A percentile compares a stretch with the other conserved stretches of the same genome.
Conservation (phyloP, 2,329 filamentous ascomycete species). For the Thelonectria blattea region DNA sequence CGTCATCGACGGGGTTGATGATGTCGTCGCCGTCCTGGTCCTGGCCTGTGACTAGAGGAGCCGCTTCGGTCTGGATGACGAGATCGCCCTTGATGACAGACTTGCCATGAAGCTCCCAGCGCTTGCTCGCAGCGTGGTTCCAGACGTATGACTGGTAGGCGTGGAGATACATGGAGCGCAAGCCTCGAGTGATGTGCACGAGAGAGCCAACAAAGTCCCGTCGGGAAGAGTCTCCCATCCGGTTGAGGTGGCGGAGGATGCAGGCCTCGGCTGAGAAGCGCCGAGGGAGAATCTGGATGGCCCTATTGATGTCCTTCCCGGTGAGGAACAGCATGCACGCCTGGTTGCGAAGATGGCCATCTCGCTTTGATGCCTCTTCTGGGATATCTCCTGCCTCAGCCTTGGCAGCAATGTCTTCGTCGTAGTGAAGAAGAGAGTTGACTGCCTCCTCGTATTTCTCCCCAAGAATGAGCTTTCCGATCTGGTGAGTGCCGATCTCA, state of each 20-base stretch:
- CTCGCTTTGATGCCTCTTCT: constrained; percentile 64
- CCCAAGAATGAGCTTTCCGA: constrained; percentile 84
- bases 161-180: constrained; percentile 94
- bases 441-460: constrained; percentile 83
- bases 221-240: constrained; percentile 51
- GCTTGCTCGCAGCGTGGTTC: constrained; percentile 83
- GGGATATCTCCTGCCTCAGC: constrained; percentile 46
- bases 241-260: constrained; percentile 78
- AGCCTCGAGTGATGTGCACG: constrained; percentile 76
- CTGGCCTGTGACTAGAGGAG: constrained; percentile 56
- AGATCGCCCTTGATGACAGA: constrained; percentile 85
- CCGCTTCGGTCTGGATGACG: constrained; percentile 60
- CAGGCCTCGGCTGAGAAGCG: constrained; percentile 82
- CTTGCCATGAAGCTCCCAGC: constrained; percentile 77
- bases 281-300: constrained; percentile 72
- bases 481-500: constrained; percentile 79
- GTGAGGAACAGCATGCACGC: constrained; percentile 78
- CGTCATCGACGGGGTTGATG: constrained; percentile 50
- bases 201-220: constrained; percentile 84
- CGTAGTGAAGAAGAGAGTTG: constrained; percentile 76
- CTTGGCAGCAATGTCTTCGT: constrained; percentile 61
- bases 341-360: constrained; percentile 79
- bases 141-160: constrained; percentile 95
- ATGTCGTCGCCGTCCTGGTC: constrained; percentile 63
- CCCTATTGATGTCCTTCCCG: constrained; percentile 62